Base-by-base conservation (phyloP, 257 asterid species). In the Vinca minor region DNA sequence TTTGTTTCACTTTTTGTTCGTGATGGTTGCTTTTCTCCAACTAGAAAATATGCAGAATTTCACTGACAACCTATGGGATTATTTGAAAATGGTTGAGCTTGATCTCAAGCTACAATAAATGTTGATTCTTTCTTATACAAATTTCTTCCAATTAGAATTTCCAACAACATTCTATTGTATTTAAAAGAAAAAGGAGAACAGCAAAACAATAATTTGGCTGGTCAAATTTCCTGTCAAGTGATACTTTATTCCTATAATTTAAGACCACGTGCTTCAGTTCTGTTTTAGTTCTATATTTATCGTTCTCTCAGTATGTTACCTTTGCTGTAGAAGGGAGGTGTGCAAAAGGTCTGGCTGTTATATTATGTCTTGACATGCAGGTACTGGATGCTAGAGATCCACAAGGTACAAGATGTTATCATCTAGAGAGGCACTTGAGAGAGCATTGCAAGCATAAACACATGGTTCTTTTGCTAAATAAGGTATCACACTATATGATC, bases 371-470 rank as follows among this genome's bases (percentile, higher is more conserved):
- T 59, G 44, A 29, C 18, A 73, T 74, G 69, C 88, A 93, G 98
- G 97, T 93, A 62, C 58, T 93, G 71, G 98, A 93, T 84, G 88
- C 98, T 38, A 83, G 98, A 73, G 98, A 93, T 73, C 98, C 98
- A 20, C 88, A 77, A 71, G 98, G 97, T 78, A 93, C 98, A 41
- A 81, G 98, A 79, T 93, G 98, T 78, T 85, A 78, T 80, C 98
- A 93, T 84, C 65, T 93, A 78, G 98, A 92, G 85, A 92, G 59
- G 82, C 98, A 92, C 80, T 81, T 89, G 78, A 87, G 77, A 84
- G 91, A 87, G 73, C 85, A 85, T 44, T 92, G 95, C 89, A 89
- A 82, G 78, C 96, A 93, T 73, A 93, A 89, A 65, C 96, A 93
- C 81, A 74, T 92, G 96, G 74, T 92, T 71, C 85, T 92, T 73